A percentile compares a stretch with the other conserved stretches of the same genome.
phyloP scores from a whole-genome alignment of 2,329 filamentous ascomycete species.

The Talaromyces albobiverticillius region DNA sequence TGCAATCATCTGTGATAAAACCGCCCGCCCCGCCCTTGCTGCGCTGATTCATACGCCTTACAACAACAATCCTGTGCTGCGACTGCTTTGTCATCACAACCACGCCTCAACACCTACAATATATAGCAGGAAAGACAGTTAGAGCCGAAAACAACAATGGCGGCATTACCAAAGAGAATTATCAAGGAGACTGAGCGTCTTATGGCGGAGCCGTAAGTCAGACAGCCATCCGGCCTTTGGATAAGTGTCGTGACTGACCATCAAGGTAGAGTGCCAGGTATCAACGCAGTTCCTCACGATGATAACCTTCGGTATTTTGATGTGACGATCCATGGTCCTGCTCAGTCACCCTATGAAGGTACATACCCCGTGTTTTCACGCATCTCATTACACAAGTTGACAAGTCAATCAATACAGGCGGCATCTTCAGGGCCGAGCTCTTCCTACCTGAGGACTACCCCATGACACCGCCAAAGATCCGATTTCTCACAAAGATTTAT shows the following conservation, averaged over 20 bases:
- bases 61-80: background rate
- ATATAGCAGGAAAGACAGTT: too few species aligned
- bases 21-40: background rate
- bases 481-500: slow-evolving; percentile 98
- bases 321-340: slow-evolving; percentile 90
- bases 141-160: too few species aligned
- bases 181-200: slow-evolving; percentile 98
- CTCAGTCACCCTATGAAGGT: slow-evolving; percentile 95
- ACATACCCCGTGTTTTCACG: background rate
- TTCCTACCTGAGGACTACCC: slow-evolving; percentile 98
- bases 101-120: background rate
- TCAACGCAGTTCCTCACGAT: slow-evolving; percentile 91
- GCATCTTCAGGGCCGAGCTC: slow-evolving; percentile 93
- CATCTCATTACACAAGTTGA: background rate
- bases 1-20: background rate
- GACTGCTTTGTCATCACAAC: background rate
- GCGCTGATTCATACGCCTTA: background rate
- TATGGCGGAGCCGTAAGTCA: slow-evolving; percentile 86
- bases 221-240: background rate
- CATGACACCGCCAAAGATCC: slow-evolving; percentile 98
- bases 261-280: slow-evolving; percentile 75
- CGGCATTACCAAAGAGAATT: slow-evolving; percentile 90
- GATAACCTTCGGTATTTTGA: slow-evolving; percentile 98
- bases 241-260: slow-evolving; percentile 5
- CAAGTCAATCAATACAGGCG: slow-evolving; percentile 47